Evolutionary conservation across 2,329 filamentous ascomycete species (phyloP).

Genomic region (Thielaviopsis populi): DNA sequence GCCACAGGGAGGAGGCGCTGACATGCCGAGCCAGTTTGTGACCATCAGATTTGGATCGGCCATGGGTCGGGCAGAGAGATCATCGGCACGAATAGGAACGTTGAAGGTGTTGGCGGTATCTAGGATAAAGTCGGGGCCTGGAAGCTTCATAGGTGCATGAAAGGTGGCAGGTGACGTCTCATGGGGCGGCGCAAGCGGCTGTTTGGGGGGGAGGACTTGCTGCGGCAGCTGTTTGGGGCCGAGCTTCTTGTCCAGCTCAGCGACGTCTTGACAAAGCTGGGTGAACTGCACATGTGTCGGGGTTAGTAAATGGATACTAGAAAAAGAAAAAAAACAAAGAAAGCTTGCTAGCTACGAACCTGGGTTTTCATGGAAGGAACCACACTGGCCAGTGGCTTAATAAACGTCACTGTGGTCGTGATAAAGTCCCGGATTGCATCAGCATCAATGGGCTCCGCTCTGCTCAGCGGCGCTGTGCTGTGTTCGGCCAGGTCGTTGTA

Average conservation of each 20-base stretch:
- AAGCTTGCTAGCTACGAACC: slow-evolving; percentile 2
- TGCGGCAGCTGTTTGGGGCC: neutral
- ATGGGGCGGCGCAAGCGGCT: neutral
- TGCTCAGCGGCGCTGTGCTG: slow-evolving; percentile 27
- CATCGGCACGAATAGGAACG: slow-evolving; percentile 1
- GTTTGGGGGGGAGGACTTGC: neutral
- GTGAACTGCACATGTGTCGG: neutral
- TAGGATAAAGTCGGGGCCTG: slow-evolving; percentile 7
- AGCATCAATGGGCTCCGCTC: slow-evolving; percentile 23
- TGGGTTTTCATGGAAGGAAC: slow-evolving; percentile 19
- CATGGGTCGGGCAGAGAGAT: neutral
- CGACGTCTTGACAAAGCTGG: slow-evolving; percentile 8
- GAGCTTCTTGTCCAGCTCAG: slow-evolving; percentile 5
- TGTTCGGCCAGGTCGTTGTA: slow-evolving; percentile 25
- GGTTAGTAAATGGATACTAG: neutral
- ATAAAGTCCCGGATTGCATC: slow-evolving; percentile 24
- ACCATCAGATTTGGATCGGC: neutral
- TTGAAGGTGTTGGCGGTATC: slow-evolving; percentile 9
- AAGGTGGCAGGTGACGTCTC: neutral
- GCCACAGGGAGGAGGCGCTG: neutral
- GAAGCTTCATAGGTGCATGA: neutral
- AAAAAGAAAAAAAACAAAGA: neutral
- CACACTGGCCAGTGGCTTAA: slow-evolving; percentile 23
- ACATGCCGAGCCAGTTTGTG: slow-evolving; percentile 4
- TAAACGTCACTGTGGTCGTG: slow-evolving; percentile 24